Evolutionary conservation across 805 yeast species (phyloP).

Genomic region (Starmerella potacharoeniae): DNA sequence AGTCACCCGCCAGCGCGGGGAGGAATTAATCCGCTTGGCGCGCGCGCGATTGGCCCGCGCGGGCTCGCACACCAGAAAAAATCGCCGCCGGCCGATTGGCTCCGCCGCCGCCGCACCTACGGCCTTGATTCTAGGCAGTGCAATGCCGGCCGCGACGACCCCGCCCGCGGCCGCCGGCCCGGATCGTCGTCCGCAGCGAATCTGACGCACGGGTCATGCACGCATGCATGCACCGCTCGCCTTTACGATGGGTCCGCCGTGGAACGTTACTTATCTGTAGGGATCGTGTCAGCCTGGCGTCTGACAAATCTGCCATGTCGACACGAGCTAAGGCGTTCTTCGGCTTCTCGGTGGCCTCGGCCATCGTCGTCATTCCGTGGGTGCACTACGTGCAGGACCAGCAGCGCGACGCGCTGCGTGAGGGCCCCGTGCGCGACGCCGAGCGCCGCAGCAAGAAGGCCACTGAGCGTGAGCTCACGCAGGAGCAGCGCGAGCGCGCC

Average conservation of each 20-base stretch:
- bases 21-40: not conserved
- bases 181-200: not conserved
- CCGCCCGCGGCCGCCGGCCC: too few relatives aligned
- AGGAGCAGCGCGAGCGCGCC: slow-evolving; percentile 29
- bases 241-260: too few relatives aligned
- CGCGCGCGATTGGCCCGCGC: too few relatives aligned
- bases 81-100: too few relatives aligned
- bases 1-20: not conserved
- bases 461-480: slow-evolving; percentile 20
- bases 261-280: not conserved
- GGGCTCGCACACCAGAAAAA: too few relatives aligned
- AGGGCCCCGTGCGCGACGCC: slow-evolving; percentile 80
- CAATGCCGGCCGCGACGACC: too few relatives aligned
- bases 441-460: slow-evolving; percentile 42
- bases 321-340: slow-evolving; percentile 68
- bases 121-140: too few relatives aligned
- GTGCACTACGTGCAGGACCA: slow-evolving; percentile 61
- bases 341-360: slow-evolving; percentile 43
- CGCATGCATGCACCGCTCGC: not conserved
- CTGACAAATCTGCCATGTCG: slow-evolving; percentile 43
- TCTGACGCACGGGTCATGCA: not conserved
- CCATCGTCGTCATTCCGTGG: slow-evolving; percentile 52
- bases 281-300: not conserved
- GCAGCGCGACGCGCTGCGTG: slow-evolving; percentile 62
- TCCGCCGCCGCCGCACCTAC: too few relatives aligned